Conservation (phyloP, 2,329 filamentous ascomycete genomes). For the Catunica adiposa region DNA sequence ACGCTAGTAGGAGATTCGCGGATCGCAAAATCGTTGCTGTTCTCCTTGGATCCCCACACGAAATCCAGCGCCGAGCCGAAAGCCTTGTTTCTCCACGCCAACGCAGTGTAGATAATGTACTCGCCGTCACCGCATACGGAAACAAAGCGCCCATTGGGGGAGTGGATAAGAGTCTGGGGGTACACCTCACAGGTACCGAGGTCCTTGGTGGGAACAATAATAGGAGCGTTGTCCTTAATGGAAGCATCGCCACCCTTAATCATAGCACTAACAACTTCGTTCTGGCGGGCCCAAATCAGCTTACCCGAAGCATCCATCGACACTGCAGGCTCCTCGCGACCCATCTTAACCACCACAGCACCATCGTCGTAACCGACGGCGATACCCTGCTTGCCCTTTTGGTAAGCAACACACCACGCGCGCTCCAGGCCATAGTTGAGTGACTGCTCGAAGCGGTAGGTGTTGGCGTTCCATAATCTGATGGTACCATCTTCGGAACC, state of each 20-base stretch:
- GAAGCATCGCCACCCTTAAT: slow-evolving; percentile 77
- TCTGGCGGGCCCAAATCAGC: slow-evolving; percentile 88
- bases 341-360: slow-evolving; percentile 94
- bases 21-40: slow-evolving; percentile 96
- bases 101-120: slow-evolving; percentile 95
- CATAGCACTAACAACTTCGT: slow-evolving; percentile 83
- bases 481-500: slow-evolving; percentile 95
- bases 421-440: slow-evolving; percentile 90
- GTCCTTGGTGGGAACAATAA: slow-evolving; percentile 80
- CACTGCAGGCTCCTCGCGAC: slow-evolving; percentile 88
- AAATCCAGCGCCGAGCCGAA: slow-evolving; percentile 94
- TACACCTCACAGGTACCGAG: slow-evolving; percentile 94
- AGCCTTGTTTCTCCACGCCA: slow-evolving; percentile 93
- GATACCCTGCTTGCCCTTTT: slow-evolving; percentile 84
- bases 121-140: slow-evolving; percentile 79
- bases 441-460: slow-evolving; percentile 88
- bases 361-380: slow-evolving; percentile 96
- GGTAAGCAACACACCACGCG: slow-evolving; percentile 94
- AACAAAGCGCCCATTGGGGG: slow-evolving; percentile 85
- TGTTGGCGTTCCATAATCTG: slow-evolving; percentile 98
- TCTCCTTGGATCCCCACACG: slow-evolving; percentile 91
- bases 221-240: slow-evolving; percentile 75
- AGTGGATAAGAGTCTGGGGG: slow-evolving; percentile 84
- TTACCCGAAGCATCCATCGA: slow-evolving; percentile 96
- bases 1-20: slow-evolving; percentile 86